phyloP scores from a whole-genome alignment of 495 filamentous ascomycete genomes.

The Pyronema domesticum region DNA sequence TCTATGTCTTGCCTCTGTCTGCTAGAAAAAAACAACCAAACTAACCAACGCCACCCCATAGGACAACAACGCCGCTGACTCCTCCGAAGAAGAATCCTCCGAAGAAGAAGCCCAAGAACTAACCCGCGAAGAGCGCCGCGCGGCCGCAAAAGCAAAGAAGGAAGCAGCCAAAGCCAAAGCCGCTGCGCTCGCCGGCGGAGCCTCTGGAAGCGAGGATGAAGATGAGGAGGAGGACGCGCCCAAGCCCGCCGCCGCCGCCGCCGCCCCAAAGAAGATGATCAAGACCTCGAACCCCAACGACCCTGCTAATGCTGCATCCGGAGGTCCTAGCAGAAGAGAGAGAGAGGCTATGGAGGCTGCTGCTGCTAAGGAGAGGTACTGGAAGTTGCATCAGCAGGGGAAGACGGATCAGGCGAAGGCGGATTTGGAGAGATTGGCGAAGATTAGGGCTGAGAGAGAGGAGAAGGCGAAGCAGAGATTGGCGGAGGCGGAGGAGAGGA shows the following conservation, averaged over 20 bases:
- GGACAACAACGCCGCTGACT: conserved; percentile 22
- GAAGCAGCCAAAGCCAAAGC: conserved; percentile 64
- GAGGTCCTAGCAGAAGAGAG: conserved; percentile 61
- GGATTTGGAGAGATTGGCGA: conserved; percentile 65
- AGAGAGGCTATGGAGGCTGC: conserved; percentile 76
- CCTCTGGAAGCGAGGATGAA: conserved; percentile 38
- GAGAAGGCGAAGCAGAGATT: conserved; percentile 56
- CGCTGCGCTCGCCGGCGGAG: conserved; percentile 37
- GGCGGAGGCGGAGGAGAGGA: conserved; percentile 25
- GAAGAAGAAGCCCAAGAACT: conserved; percentile 35
- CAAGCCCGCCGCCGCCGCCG: conserved; percentile 9
- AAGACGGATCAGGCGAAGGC: conserved; percentile 93
- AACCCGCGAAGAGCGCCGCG: conserved; percentile 68
- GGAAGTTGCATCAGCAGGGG: conserved; percentile 85
- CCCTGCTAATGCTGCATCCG: conserved; percentile 25
- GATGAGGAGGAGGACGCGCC: conserved; percentile 31
- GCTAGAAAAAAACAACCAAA: not conserved
- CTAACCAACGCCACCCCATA: not conserved
- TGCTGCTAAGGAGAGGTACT: conserved; percentile 74
- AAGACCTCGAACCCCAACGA: conserved; percentile 12
- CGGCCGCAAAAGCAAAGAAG: conserved; percentile 80
- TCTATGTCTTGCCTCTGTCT: not conserved
- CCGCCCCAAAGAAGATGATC: conserved; percentile 15
- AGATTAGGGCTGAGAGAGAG: conserved; percentile 73
- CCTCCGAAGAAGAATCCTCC: conserved; percentile 32